phyloP scores from a whole-genome alignment of 176 grass and related monocot species.

The Poa annua region DNA sequence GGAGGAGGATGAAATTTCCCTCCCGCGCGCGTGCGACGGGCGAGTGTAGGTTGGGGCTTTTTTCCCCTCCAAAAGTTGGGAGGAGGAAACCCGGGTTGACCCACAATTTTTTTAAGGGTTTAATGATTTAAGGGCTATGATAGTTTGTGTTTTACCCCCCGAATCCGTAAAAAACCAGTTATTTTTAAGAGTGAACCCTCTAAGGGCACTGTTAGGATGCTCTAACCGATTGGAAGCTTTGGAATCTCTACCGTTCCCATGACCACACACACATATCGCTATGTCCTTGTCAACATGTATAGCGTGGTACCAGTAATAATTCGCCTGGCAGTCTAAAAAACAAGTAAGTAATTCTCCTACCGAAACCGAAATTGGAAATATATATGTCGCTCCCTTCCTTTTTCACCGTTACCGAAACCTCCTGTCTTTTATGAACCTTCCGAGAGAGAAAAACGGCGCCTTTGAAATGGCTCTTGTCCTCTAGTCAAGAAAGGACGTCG shows the following conservation, averaged over 20 bases:
- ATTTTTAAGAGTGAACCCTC: too few species aligned
- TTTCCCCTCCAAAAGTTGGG: too few species aligned
- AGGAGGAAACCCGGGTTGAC: too few species aligned
- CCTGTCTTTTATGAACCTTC: constrained; percentile 41
- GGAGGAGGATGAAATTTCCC: too few species aligned
- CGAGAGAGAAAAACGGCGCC: constrained; percentile 37
- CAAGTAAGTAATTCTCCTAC: not conserved
- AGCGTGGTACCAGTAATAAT: not conserved
- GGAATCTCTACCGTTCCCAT: not conserved
- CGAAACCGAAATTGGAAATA: constrained; percentile 11
- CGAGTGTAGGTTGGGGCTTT: too few species aligned
- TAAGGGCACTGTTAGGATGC: too few species aligned
- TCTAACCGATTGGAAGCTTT: not conserved
- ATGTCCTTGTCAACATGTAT: not conserved
- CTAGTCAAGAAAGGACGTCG: constrained; percentile 38
- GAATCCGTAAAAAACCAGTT: too few species aligned
- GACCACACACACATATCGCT: not conserved
- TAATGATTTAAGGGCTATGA: too few species aligned
- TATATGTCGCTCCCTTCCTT: not conserved
- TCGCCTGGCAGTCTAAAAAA: not conserved
- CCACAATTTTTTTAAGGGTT: too few species aligned
- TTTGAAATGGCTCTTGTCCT: constrained; percentile 31
- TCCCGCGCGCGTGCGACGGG: too few species aligned
- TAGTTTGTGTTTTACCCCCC: too few species aligned
- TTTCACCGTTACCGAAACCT: constrained; percentile 29